Evolutionary conservation across 2,329 filamentous ascomycete genomes (phyloP).

Genomic region (Penicillium aurantiogriseum): DNA sequence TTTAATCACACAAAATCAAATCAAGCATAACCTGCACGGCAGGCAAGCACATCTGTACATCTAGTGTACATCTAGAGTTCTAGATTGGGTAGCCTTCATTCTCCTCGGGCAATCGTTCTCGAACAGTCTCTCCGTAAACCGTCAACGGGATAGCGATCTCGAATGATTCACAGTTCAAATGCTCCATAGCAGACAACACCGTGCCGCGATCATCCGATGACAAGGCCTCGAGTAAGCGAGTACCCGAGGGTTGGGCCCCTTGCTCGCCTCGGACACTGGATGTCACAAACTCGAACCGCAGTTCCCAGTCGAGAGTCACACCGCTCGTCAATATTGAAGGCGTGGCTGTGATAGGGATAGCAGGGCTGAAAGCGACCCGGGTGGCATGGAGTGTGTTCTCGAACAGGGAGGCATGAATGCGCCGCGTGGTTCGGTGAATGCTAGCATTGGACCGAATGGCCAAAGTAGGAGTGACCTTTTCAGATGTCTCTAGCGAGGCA

Average conservation of each 20-base stretch:
- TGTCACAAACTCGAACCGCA: slow-evolving; percentile 90
- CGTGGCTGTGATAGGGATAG: slow-evolving; percentile 78
- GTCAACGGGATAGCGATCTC: slow-evolving; percentile 81
- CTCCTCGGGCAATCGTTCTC: slow-evolving; percentile 42
- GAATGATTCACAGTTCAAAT: slow-evolving; percentile 81
- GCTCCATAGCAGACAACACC: slow-evolving; percentile 74
- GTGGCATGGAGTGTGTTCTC: slow-evolving; percentile 81
- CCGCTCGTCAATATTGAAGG: slow-evolving; percentile 91
- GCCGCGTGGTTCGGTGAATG: slow-evolving; percentile 81
- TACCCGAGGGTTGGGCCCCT: slow-evolving; percentile 38
- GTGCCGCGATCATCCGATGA: slow-evolving; percentile 75
- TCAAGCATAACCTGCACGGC: slow-evolving; percentile 5
- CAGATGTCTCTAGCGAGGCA: slow-evolving; percentile 78
- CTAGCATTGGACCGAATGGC: slow-evolving; percentile 82
- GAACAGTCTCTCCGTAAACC: slow-evolving; percentile 65
- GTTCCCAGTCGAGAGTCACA: slow-evolving; percentile 81
- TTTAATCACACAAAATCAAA: slow-evolving; percentile 14
- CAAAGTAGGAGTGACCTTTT: slow-evolving; percentile 75
- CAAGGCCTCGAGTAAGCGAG: slow-evolving; percentile 71
- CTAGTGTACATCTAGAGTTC: slow-evolving; percentile 2
- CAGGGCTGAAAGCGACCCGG: slow-evolving; percentile 74
- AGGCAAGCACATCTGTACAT: slow-evolving; percentile 1
- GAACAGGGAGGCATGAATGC: slow-evolving; percentile 72
- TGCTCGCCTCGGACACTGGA: slow-evolving; percentile 51
- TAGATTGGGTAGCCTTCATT: slow-evolving; percentile 43